Percentiles rank a stretch among this genome's conserved stretches.
Conservation (phyloP, 169 alveolate genomes). For the Plasmodium chabaudi region DNA sequence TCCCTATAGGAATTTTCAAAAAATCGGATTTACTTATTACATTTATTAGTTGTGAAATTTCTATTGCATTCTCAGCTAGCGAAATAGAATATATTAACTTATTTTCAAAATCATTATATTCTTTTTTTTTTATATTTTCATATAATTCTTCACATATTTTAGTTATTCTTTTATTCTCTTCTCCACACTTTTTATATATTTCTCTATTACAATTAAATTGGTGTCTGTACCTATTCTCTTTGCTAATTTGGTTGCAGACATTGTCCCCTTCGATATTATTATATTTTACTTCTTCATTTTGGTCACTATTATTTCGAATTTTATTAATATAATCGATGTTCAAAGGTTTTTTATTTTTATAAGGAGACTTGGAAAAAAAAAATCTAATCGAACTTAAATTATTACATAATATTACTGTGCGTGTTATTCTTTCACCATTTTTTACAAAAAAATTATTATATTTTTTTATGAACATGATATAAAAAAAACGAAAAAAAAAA, state of each 20-base stretch:
- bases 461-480: conserved; percentile 42
- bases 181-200: conserved; percentile 1
- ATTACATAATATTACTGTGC: neutral
- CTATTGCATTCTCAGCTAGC: conserved; percentile 50
- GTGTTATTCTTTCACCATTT: neutral
- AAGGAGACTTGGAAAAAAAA: neutral
- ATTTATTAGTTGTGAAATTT: conserved; percentile 48
- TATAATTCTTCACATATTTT: conserved; percentile 24
- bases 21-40: conserved; percentile 16
- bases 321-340: conserved; percentile 40
- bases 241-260: no score
- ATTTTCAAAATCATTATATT: conserved; percentile 39
- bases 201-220: neutral
- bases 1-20: no score
- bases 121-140: conserved; percentile 27
- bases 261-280: neutral
- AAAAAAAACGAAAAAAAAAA: conserved; percentile 7
- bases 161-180: conserved; percentile 39
- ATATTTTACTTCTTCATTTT: neutral
- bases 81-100: conserved; percentile 29
- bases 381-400: neutral
- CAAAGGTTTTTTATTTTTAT: conserved; percentile 15
- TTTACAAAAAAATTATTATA: conserved; percentile 14
- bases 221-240: no score
- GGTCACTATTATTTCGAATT: neutral